Percentiles rank a stretch among this genome's conserved stretches.
These are phyloP conservation scores for Colletotrichum musae DNA, from an alignment of 2,329 filamentous ascomycete species.

Conservation along the genomic window DNA sequence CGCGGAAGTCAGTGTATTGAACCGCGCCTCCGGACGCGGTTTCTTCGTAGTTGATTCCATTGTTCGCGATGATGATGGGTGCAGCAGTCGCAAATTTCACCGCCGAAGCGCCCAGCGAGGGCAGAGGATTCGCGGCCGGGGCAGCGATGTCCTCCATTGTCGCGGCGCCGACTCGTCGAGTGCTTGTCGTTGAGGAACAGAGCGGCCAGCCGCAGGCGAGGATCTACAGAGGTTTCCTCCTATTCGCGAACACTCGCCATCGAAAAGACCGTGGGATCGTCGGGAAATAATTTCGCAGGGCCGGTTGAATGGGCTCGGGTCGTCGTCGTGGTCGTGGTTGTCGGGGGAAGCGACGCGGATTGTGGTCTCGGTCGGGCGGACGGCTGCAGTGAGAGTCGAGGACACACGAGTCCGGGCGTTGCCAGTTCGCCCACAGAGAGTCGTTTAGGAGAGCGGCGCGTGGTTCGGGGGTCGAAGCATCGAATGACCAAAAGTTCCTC, in stretches of 20 bases:
- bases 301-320: slow-evolving; percentile 20
- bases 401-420: slow-evolving; percentile 30
- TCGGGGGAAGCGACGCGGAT: slow-evolving; percentile 20
- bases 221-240: slow-evolving; percentile 38
- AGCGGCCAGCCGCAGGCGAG: slow-evolving; percentile 47
- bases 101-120: slow-evolving; percentile 40
- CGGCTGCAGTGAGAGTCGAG: slow-evolving; percentile 35
- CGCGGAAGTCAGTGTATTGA: slow-evolving; percentile 75
- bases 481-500: slow-evolving; percentile 8
- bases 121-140: slow-evolving; percentile 41
- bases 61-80: slow-evolving; percentile 59
- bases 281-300: slow-evolving; percentile 5
- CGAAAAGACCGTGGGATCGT: slow-evolving; percentile 44
- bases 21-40: slow-evolving; percentile 48
- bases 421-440: slow-evolving; percentile 8
- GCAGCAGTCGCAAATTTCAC: slow-evolving; percentile 53
- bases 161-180: slow-evolving; percentile 45
- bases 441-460: slow-evolving; percentile 6
- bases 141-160: slow-evolving; percentile 45
- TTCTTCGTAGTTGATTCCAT: slow-evolving; percentile 57
- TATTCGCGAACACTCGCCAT: slow-evolving; percentile 51
- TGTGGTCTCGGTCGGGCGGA: slow-evolving; percentile 38
- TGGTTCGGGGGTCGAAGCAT: slow-evolving; percentile 26
- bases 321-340: slow-evolving; percentile 21
- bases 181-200: slow-evolving; percentile 42